Evolutionary conservation across 129 eudicot species (phyloP).

Genomic region (Artemisia annua): DNA sequence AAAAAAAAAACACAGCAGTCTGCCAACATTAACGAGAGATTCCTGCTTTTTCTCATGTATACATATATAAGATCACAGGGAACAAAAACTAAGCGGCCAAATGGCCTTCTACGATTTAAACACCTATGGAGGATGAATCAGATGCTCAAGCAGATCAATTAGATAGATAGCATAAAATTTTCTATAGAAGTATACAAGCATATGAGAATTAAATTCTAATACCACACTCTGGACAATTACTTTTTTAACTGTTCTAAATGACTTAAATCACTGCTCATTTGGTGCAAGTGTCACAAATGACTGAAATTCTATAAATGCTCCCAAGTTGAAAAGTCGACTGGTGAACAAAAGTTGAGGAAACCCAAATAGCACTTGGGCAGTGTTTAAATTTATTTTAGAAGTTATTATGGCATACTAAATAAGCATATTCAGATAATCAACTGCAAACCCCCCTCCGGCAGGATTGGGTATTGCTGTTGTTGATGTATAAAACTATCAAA

Average conservation of each 20-base stretch:
- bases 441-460: no score
- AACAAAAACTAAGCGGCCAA: not conserved
- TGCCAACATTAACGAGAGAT: no score
- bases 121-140: not conserved
- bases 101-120: slow-evolving; percentile 1
- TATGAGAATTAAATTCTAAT: not conserved
- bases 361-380: not conserved
- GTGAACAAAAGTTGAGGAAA: not conserved
- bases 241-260: not conserved
- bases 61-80: no score
- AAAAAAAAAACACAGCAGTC: no score
- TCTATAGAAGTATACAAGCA: not conserved
- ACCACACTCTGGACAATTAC: not conserved
- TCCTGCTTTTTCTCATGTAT: no score
- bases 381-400: no score
- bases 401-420: no score
- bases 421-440: no score
- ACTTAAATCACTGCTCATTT: not conserved
- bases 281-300: slow-evolving; percentile 12
- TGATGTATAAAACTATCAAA: no score
- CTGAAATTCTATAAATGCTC: not conserved
- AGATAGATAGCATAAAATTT: not conserved
- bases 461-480: no score
- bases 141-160: not conserved
- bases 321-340: slow-evolving; percentile 1